Conservation (phyloP, 1,139 yeast species). For the Geotrichum siamense region DNA sequence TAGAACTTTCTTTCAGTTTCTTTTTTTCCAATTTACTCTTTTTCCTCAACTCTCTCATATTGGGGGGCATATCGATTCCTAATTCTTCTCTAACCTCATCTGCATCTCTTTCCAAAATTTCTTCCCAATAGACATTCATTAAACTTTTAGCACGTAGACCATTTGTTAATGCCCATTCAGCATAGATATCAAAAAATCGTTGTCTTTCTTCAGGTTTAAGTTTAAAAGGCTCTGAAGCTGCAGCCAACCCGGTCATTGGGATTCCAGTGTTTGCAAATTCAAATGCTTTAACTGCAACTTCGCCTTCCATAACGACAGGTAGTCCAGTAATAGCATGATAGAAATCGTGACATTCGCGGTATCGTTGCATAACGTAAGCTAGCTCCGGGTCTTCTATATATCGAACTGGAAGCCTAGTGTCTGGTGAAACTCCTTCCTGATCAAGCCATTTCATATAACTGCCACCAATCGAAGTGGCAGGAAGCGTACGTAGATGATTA, state of each 20-base stretch:
- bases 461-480: constrained; percentile 69
- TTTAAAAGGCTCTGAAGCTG: constrained; percentile 76
- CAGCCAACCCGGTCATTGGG: constrained; percentile 94
- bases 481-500: constrained; percentile 51
- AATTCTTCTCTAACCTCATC: constrained; percentile 61
- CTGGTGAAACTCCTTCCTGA: constrained; percentile 86
- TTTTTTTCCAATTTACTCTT: constrained; percentile 1
- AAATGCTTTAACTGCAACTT: constrained; percentile 83
- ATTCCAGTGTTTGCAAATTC: constrained; percentile 90
- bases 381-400: constrained; percentile 85
- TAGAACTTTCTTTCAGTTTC: too few relatives aligned
- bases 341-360: constrained; percentile 95
- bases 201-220: constrained; percentile 50
- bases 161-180: constrained; percentile 83
- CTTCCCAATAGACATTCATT: constrained; percentile 91
- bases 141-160: constrained; percentile 71
- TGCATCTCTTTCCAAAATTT: constrained; percentile 63
- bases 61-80: constrained; percentile 72
- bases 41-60: constrained; percentile 60
- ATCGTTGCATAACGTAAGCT: constrained; percentile 85
- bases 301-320: constrained; percentile 92
- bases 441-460: constrained; percentile 77
- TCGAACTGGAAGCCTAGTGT: constrained; percentile 80
- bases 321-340: constrained; percentile 88
- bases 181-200: constrained; percentile 47